Percentiles rank a stretch among this genome's conserved stretches.
These are phyloP conservation scores for Hydrangea macrophylla DNA, from an alignment of 148 eudicot genomes.

Conservation along the genomic window DNA sequence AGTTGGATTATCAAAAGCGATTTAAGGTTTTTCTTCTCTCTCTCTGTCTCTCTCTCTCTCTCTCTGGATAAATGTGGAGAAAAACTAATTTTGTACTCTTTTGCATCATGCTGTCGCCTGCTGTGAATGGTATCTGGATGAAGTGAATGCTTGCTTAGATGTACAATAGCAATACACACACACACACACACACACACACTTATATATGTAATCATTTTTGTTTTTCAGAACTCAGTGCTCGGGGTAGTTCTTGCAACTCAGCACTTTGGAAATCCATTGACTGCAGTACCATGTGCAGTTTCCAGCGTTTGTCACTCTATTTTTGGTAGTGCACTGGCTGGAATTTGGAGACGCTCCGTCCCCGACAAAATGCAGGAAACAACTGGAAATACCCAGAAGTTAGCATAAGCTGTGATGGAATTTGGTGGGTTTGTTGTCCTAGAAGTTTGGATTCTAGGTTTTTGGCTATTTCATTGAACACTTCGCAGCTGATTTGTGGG, in stretches of 20 bases:
- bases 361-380: conserved; percentile 21
- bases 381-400: neutral
- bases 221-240: conserved; percentile 79
- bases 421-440: neutral
- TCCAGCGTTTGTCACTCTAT: conserved; percentile 89
- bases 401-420: neutral
- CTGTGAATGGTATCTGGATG: neutral
- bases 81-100: too few species aligned
- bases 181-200: too few species aligned
- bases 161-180: neutral
- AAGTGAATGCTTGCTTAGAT: neutral
- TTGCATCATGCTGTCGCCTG: neutral
- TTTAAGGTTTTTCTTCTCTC: too few species aligned
- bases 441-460: neutral
- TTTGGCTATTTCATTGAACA: neutral
- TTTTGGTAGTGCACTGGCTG: conserved; percentile 74
- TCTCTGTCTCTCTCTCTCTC: too few species aligned
- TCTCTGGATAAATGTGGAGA: too few species aligned
- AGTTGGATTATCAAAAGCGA: too few species aligned
- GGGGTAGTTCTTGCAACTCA: conserved; percentile 80
- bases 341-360: conserved; percentile 56
- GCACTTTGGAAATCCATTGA: conserved; percentile 83
- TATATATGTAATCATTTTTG: neutral
- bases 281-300: conserved; percentile 92
- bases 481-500: too few species aligned